phyloP scores from a whole-genome alignment of 2,329 filamentous ascomycete species.

The Paracamarosporium sp. region DNA sequence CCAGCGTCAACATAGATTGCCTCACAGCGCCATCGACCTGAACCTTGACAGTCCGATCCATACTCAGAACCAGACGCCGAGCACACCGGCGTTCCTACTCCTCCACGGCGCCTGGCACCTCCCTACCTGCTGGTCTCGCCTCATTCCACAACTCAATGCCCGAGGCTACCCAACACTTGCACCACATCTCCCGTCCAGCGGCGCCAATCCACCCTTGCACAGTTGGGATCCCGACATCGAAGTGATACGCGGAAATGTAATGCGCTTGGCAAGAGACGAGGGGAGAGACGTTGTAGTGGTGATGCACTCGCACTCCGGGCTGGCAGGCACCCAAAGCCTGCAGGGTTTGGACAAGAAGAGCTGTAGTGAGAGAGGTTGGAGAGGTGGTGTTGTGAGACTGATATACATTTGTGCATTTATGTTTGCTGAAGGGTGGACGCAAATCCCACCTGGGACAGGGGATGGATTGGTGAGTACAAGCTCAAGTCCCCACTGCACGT shows the following conservation, averaged over 20 bases:
- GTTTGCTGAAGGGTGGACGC: constrained; percentile 11
- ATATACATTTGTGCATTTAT: constrained; percentile 11
- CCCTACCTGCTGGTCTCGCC: constrained; percentile 2
- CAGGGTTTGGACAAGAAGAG: constrained; percentile 7
- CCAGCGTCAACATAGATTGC: neutral
- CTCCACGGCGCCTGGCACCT: constrained; percentile 8
- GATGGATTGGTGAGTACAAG: constrained; percentile 2
- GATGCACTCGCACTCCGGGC: constrained; percentile 10
- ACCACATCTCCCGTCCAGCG: constrained; percentile 7
- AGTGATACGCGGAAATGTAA: constrained; percentile 4
- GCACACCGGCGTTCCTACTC: constrained; percentile 7
- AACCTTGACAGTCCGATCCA: neutral
- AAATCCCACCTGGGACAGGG: constrained; percentile 8
- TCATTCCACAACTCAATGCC: neutral
- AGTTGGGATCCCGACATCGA: constrained; percentile 9
- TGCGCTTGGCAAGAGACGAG: constrained; percentile 1
- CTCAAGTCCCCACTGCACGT: no score
- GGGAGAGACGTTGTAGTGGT: constrained; percentile 10
- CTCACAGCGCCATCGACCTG: neutral
- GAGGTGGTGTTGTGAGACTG: constrained; percentile 11
- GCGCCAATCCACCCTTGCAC: neutral
- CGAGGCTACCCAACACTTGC: constrained; percentile 2
- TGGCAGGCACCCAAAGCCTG: constrained; percentile 8
- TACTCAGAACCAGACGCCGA: neutral
- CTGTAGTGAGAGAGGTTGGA: constrained; percentile 5